Percentiles rank a stretch among this genome's conserved stretches.
phyloP scores from a whole-genome alignment of 306 rosid species.

The Bauhinia variegata region DNA sequence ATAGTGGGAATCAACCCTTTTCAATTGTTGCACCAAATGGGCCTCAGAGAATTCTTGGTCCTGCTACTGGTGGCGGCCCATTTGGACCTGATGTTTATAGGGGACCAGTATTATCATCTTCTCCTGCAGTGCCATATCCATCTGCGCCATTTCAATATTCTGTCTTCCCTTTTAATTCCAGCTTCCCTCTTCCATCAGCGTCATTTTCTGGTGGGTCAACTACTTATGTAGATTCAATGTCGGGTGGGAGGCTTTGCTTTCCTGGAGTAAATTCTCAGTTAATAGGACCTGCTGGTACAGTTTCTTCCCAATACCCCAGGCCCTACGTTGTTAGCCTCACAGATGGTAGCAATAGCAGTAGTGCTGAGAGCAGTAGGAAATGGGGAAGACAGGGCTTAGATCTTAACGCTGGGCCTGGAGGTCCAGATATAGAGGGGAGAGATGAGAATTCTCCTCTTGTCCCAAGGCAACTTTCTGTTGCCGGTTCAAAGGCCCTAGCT shows the following conservation, averaged over 20 bases:
- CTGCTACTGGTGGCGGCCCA: constrained; percentile 52
- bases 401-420: constrained; percentile 80
- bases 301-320: constrained; percentile 61
- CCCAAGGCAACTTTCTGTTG: constrained; percentile 62
- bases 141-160: constrained; percentile 60
- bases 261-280: constrained; percentile 62
- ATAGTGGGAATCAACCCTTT: constrained; percentile 59
- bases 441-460: constrained; percentile 48
- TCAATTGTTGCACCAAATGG: constrained; percentile 63
- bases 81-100: constrained; percentile 60
- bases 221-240: constrained; percentile 57
- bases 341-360: constrained; percentile 54
- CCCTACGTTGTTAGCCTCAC: constrained; percentile 60
- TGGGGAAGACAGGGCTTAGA: constrained; percentile 76
- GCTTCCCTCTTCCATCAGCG: constrained; percentile 60
- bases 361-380: constrained; percentile 55
- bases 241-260: constrained; percentile 63
- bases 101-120: constrained; percentile 62
- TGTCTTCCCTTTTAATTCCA: constrained; percentile 60
- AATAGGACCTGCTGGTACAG: constrained; percentile 57
- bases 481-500: constrained; percentile 56
- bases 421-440: constrained; percentile 63
- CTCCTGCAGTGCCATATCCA: constrained; percentile 66
- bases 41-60: constrained; percentile 58
- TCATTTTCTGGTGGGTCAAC: constrained; percentile 57